These are phyloP conservation scores for Musa acuminata DNA, from an alignment of 176 grass and related monocot species.

Conservation along the genomic window DNA sequence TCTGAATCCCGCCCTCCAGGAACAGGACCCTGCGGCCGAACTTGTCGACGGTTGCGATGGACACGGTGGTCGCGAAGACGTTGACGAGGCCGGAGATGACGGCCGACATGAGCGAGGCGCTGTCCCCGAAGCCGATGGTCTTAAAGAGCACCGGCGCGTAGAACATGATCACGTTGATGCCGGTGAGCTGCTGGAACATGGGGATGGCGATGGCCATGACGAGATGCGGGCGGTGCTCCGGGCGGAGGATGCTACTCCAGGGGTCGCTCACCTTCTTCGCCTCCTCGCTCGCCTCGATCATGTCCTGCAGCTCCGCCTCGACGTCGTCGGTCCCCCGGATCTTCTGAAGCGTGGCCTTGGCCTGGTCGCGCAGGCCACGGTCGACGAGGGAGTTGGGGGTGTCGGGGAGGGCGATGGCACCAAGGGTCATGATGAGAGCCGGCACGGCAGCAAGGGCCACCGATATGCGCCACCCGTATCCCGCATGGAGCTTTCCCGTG, in stretches of 20 bases:
- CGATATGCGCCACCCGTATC: not conserved
- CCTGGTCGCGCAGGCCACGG: not conserved
- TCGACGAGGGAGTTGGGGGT: slow-evolving; percentile 11
- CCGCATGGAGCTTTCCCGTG: not conserved
- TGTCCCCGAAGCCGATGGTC: slow-evolving; percentile 44
- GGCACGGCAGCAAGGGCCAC: slow-evolving; percentile 1
- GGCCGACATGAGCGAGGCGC: slow-evolving; percentile 14
- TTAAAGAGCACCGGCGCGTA: slow-evolving; percentile 62
- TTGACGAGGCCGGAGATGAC: slow-evolving; percentile 23
- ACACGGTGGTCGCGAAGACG: not conserved
- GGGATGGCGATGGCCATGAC: slow-evolving; percentile 30
- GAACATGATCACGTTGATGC: slow-evolving; percentile 81
- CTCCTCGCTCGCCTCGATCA: not conserved
- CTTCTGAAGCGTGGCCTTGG: not conserved
- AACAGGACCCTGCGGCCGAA: slow-evolving; percentile 1
- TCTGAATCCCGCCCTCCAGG: too few species aligned
- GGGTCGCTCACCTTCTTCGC: not conserved
- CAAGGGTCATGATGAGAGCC: not conserved
- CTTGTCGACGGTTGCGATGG: slow-evolving; percentile 16
- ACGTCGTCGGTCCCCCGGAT: not conserved
- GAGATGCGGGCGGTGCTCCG: slow-evolving; percentile 24
- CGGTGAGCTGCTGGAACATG: slow-evolving; percentile 64
- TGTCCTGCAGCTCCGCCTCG: slow-evolving; percentile 4
- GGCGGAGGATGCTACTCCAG: not conserved
- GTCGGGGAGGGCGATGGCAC: not conserved